Conservation (phyloP, 1,284 basidiomycete species). For the Butyriboletus regius region DNA sequence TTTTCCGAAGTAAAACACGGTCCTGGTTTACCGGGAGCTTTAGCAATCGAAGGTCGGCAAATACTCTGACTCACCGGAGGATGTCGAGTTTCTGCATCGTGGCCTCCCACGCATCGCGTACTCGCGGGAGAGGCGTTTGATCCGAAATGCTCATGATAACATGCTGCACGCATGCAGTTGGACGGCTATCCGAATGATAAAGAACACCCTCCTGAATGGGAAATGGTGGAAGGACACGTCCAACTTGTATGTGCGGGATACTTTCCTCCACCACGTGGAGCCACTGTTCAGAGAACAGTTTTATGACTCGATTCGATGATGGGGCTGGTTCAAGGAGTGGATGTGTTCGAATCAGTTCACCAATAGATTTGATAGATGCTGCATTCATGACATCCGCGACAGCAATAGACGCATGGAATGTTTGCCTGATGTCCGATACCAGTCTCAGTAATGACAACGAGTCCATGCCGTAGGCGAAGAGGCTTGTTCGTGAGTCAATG, state of each 20-base stretch:
- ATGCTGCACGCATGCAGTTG: conserved; percentile 44
- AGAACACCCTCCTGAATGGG: conserved; percentile 47
- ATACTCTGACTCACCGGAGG: conserved; percentile 33
- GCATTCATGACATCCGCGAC: conserved; percentile 41
- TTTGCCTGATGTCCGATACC: conserved; percentile 33
- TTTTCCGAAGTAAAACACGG: conserved; percentile 41
- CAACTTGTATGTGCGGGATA: conserved; percentile 27
- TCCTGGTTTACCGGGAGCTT: conserved; percentile 28
- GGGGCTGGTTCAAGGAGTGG: not conserved
- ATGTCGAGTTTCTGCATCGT: conserved; percentile 35
- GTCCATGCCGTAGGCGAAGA: conserved; percentile 45
- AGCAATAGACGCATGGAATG: conserved; percentile 28
- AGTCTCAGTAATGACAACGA: conserved; percentile 40
- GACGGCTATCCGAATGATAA: conserved; percentile 36
- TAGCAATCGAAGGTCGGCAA: not conserved
- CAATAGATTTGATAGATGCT: conserved; percentile 34
- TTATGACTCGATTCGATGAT: conserved; percentile 13
- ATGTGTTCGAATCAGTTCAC: conserved; percentile 19
- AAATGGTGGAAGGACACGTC: conserved; percentile 40
- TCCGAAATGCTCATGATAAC: conserved; percentile 33
- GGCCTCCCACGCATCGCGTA: conserved; percentile 36
- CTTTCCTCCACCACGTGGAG: conserved; percentile 23
- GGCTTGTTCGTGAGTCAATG: conserved; percentile 24
- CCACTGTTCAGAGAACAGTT: conserved; percentile 29
- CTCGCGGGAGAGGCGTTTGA: conserved; percentile 17